Conservation (phyloP, 2,329 filamentous ascomycete species). For the Bipolaris sorokiniana region DNA sequence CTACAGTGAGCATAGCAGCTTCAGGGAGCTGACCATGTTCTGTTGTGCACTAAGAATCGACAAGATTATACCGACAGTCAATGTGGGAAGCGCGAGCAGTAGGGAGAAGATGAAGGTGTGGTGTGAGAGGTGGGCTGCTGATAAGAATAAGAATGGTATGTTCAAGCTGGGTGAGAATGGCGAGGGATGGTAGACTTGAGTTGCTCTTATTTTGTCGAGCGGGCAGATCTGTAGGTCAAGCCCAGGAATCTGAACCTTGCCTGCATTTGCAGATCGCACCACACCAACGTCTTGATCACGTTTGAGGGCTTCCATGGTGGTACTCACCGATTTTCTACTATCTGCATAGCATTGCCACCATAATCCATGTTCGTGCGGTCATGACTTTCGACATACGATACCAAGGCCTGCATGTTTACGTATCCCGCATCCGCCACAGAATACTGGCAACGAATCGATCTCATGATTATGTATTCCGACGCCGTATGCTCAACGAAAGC, state of each 20-base stretch:
- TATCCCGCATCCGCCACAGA: neutral
- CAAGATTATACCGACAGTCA: slow-evolving; percentile 91
- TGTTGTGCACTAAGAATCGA: slow-evolving; percentile 86
- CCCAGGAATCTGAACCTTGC: neutral
- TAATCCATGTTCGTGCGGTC: neutral
- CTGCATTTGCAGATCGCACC: neutral
- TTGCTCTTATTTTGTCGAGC: neutral
- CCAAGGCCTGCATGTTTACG: neutral
- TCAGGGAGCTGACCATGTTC: slow-evolving; percentile 93
- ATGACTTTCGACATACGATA: too few relatives aligned
- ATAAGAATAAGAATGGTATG: slow-evolving; percentile 67
- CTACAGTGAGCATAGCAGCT: slow-evolving; percentile 95
- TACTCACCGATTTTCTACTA: too few relatives aligned
- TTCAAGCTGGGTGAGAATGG: slow-evolving; percentile 49
- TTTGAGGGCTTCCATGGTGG: too few relatives aligned
- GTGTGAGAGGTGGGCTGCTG: slow-evolving; percentile 68
- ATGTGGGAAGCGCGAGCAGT: slow-evolving; percentile 70
- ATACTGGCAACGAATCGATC: neutral
- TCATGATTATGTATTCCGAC: too few relatives aligned
- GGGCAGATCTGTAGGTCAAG: neutral
- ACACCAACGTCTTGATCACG: too few relatives aligned
- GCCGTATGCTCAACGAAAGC: neutral
- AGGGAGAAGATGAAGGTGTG: slow-evolving; percentile 71
- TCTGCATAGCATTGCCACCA: too few relatives aligned
- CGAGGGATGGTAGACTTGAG: slow-evolving; percentile 10